Evolutionary conservation across 805 yeast species (phyloP).

Genomic region (Torulaspora quercuum): DNA sequence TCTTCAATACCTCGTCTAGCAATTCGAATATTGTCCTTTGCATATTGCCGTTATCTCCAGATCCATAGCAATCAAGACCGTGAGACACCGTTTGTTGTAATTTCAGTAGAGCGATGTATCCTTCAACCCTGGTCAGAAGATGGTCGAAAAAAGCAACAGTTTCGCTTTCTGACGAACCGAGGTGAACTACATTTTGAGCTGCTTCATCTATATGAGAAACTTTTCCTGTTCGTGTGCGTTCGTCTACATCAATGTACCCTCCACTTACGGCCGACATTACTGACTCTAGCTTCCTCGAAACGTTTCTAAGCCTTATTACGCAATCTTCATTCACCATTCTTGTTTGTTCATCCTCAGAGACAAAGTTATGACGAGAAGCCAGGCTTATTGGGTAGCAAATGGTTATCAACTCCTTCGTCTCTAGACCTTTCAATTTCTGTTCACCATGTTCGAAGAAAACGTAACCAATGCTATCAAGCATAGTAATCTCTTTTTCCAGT

Average conservation of each 20-base stretch:
- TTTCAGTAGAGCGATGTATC: slow-evolving; percentile 46
- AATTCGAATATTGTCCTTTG: slow-evolving; percentile 27
- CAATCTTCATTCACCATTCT: slow-evolving; percentile 38
- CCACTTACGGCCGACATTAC: slow-evolving; percentile 51
- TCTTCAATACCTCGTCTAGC: slow-evolving; percentile 26
- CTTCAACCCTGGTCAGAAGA: slow-evolving; percentile 65
- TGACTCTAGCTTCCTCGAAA: slow-evolving; percentile 56
- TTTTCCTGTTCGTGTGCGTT: slow-evolving; percentile 11
- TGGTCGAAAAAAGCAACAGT: slow-evolving; percentile 58
- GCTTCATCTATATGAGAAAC: slow-evolving; percentile 12
- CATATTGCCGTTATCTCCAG: slow-evolving; percentile 13
- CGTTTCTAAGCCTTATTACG: slow-evolving; percentile 49
- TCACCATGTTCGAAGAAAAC: slow-evolving; percentile 71
- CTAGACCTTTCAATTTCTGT: slow-evolving; percentile 86
- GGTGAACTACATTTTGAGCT: slow-evolving; percentile 8
- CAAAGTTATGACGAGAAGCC: slow-evolving; percentile 53
- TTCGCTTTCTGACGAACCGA: slow-evolving; percentile 38
- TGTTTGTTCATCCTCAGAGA: slow-evolving; percentile 36
- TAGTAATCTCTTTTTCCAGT: slow-evolving; percentile 60
- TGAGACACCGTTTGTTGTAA: slow-evolving; percentile 39
- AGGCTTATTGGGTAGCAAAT: slow-evolving; percentile 68
- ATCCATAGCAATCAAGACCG: slow-evolving; percentile 19
- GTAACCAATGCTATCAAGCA: slow-evolving; percentile 69
- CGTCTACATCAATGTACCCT: slow-evolving; percentile 31
- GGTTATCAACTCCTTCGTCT: slow-evolving; percentile 84